Percentiles rank a stretch among this genome's conserved stretches.
phyloP scores from a whole-genome alignment of 2,329 filamentous ascomycete species.

The Curvularia verruculosa region DNA sequence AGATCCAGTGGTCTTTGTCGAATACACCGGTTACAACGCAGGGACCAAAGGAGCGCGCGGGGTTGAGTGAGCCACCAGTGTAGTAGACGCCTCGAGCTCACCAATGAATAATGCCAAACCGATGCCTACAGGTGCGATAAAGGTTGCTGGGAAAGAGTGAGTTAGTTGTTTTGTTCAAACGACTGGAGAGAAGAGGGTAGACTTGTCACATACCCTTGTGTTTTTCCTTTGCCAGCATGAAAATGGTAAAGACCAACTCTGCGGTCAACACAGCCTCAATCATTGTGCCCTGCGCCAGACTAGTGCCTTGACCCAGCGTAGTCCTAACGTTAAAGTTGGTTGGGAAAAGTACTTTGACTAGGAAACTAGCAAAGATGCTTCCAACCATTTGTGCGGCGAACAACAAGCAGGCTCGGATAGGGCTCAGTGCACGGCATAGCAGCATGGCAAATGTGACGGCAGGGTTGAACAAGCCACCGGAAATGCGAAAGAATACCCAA shows the following conservation, averaged over 20 bases:
- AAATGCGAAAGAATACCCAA: constrained; percentile 50
- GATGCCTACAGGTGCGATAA: constrained; percentile 73
- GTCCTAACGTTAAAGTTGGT: constrained; percentile 55
- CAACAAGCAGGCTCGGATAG: constrained; percentile 51
- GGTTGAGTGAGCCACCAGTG: constrained; percentile 55
- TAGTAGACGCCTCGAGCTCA: constrained; percentile 58
- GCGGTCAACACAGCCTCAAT: constrained; percentile 50
- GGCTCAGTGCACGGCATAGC: constrained; percentile 50
- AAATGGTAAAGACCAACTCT: constrained; percentile 48
- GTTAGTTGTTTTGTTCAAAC: neutral
- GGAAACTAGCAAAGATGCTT: constrained; percentile 52
- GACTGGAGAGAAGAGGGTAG: neutral
- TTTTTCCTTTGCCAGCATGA: constrained; percentile 73
- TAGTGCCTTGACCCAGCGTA: constrained; percentile 51
- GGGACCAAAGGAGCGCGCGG: constrained; percentile 55
- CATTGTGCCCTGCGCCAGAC: constrained; percentile 53
- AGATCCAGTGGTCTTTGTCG: constrained; percentile 56
- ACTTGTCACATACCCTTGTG: constrained; percentile 58
- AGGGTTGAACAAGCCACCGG: constrained; percentile 40
- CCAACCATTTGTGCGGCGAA: constrained; percentile 55
- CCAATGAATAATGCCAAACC: constrained; percentile 72
- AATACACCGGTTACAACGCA: constrained; percentile 52
- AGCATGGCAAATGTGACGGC: constrained; percentile 47
- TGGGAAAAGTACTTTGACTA: constrained; percentile 55
- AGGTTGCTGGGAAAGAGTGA: constrained; percentile 58